Conservation (phyloP, 2,329 filamentous ascomycete genomes). For the Colletotrichum melonis region DNA sequence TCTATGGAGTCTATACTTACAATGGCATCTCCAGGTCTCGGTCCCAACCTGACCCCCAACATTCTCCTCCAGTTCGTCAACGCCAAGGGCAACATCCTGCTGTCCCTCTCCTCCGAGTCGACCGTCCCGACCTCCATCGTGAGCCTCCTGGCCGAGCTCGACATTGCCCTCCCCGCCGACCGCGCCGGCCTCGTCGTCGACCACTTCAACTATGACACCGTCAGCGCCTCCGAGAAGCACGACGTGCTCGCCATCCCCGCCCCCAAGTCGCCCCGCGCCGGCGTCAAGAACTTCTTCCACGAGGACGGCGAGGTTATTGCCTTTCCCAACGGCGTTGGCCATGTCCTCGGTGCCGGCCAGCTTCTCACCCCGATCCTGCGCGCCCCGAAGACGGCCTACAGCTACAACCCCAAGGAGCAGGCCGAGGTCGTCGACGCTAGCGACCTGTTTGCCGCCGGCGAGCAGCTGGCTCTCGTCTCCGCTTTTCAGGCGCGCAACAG, state of each 20-base stretch:
- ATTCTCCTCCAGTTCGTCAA: conserved; percentile 92
- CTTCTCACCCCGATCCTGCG: conserved; percentile 85
- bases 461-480: conserved; percentile 87
- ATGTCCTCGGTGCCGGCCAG: conserved; percentile 81
- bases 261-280: conserved; percentile 73
- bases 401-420: conserved; percentile 93
- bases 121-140: conserved; percentile 79
- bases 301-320: conserved; percentile 74
- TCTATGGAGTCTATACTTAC: neutral
- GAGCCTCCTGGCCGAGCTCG: conserved; percentile 86
- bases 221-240: conserved; percentile 83
- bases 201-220: conserved; percentile 92
- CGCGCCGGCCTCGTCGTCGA: conserved; percentile 89
- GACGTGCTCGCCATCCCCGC: conserved; percentile 85
- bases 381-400: conserved; percentile 88
- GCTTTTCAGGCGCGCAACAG: conserved; percentile 93
- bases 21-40: conserved; percentile 71
- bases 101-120: conserved; percentile 81
- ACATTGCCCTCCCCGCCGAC: conserved; percentile 87
- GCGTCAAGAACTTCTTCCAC: conserved; percentile 82
- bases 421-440: conserved; percentile 71
- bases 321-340: conserved; percentile 84
- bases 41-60: conserved; percentile 87
- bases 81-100: conserved; percentile 88
- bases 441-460: conserved; percentile 86